phyloP scores from a whole-genome alignment of 768 basidiomycete species.

The Leucosporidium creatinivorum region DNA sequence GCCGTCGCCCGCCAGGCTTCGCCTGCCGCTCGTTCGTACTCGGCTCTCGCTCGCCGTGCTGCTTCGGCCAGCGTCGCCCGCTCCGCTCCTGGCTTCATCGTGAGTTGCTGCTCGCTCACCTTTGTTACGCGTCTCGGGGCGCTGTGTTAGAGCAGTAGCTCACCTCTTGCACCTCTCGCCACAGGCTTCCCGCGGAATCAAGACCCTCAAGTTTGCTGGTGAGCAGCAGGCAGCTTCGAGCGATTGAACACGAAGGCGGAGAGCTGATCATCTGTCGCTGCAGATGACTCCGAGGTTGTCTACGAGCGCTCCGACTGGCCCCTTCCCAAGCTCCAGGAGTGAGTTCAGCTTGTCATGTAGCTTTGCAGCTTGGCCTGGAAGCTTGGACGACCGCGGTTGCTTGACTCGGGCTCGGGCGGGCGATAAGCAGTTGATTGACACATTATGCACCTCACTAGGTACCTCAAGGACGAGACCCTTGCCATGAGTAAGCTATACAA shows the following conservation, averaged over 20 bases:
- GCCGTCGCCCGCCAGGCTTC: constrained; percentile 51
- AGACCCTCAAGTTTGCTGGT: constrained; percentile 39
- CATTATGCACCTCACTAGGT: constrained; percentile 39
- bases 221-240: constrained; percentile 24
- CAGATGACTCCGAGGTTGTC: constrained; percentile 14
- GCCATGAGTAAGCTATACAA: constrained; percentile 59
- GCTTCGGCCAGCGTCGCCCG: constrained; percentile 6
- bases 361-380: too few species aligned
- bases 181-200: constrained; percentile 34
- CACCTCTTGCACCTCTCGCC: background rate
- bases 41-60: constrained; percentile 53
- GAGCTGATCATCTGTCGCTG: too few species aligned
- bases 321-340: constrained; percentile 86
- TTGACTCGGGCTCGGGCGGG: too few species aligned
- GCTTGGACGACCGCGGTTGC: too few species aligned
- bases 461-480: constrained; percentile 99
- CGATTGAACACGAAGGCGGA: too few species aligned
- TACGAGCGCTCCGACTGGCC: constrained; percentile 69
- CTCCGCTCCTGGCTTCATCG: background rate
- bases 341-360: too few species aligned
- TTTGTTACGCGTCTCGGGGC: background rate
- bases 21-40: constrained; percentile 58
- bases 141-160: background rate
- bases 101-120: background rate
- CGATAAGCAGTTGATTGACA: too few species aligned